phyloP scores from a whole-genome alignment of 2,329 filamentous ascomycete genomes.

The Pochonia chlamydosporia region DNA sequence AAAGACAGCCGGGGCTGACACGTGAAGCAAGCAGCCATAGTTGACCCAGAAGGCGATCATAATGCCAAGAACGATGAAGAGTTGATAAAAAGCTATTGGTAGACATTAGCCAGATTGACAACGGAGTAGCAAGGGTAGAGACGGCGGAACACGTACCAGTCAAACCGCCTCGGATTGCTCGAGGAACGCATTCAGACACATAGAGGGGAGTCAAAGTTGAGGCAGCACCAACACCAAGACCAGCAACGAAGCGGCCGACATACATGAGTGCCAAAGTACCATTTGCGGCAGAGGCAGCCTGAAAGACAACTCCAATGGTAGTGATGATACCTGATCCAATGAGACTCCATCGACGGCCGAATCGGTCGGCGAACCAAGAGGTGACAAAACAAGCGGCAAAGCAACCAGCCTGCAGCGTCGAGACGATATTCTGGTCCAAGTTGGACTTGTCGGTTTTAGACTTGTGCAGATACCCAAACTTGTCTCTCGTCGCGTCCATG shows the following conservation, averaged over 20 bases:
- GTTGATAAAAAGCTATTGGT: constrained; percentile 37
- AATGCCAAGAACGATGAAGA: constrained; percentile 40
- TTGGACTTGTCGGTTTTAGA: constrained; percentile 35
- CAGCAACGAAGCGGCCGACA: constrained; percentile 52
- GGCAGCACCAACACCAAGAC: constrained; percentile 44
- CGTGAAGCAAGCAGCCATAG: constrained; percentile 44
- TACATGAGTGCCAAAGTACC: constrained; percentile 60
- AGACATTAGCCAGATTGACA: neutral
- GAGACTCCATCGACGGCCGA: constrained; percentile 49
- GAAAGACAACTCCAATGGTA: constrained; percentile 57
- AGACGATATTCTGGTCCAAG: constrained; percentile 61
- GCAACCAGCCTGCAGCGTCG: constrained; percentile 64
- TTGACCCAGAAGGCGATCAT: constrained; percentile 45
- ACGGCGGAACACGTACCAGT: constrained; percentile 26
- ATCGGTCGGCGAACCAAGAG: constrained; percentile 46
- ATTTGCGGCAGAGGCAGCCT: constrained; percentile 46
- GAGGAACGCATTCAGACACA: constrained; percentile 43
- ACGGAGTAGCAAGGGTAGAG: neutral
- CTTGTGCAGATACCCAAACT: constrained; percentile 26
- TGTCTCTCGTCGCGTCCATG: constrained; percentile 49
- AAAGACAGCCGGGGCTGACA: constrained; percentile 43
- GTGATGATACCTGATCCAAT: constrained; percentile 52
- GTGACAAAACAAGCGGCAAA: constrained; percentile 58
- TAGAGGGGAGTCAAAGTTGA: constrained; percentile 40
- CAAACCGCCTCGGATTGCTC: constrained; percentile 44